phyloP scores from a whole-genome alignment of 441 rosid genomes.

The Metrosideros polymorpha region DNA sequence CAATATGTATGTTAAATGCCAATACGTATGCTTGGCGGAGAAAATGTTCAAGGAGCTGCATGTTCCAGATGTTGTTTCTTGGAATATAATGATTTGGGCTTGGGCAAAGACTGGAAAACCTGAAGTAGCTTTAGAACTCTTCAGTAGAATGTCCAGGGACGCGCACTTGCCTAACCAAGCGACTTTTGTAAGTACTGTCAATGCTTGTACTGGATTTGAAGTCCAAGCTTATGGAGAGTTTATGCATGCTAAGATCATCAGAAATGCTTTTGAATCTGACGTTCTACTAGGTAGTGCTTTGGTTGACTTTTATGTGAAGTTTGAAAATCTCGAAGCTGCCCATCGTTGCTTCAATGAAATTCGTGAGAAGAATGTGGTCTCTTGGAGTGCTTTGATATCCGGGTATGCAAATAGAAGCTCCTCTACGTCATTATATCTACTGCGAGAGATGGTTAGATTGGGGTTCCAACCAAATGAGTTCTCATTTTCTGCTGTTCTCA shows the following conservation, averaged over 20 bases:
- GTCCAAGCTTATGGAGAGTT: conserved; percentile 30
- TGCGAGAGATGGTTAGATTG: conserved; percentile 40
- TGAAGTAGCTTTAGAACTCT: conserved; percentile 32
- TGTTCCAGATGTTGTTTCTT: conserved; percentile 48
- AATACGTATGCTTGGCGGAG: conserved; percentile 22
- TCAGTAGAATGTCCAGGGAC: conserved; percentile 26
- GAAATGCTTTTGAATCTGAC: conserved; percentile 33
- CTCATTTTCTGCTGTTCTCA: conserved; percentile 60
- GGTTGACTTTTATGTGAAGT: conserved; percentile 60
- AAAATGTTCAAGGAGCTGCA: conserved; percentile 29
- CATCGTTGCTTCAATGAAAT: conserved; percentile 43
- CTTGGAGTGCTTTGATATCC: conserved; percentile 69
- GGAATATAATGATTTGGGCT: conserved; percentile 62
- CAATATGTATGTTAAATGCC: conserved; percentile 51
- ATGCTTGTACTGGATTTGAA: conserved; percentile 29
- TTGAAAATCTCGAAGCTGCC: conserved; percentile 44
- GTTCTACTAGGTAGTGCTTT: conserved; percentile 52
- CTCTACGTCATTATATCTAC: conserved; percentile 23
- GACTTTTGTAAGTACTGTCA: conserved; percentile 42
- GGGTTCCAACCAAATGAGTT: conserved; percentile 57
- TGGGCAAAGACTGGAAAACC: conserved; percentile 33
- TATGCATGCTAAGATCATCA: conserved; percentile 46
- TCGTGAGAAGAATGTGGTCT: conserved; percentile 48
- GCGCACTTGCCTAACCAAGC: conserved; percentile 34
- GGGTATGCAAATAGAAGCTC: conserved; percentile 42